Base-by-base conservation (phyloP, 2,329 filamentous ascomycete genomes). In the Coniella lustricola region DNA sequence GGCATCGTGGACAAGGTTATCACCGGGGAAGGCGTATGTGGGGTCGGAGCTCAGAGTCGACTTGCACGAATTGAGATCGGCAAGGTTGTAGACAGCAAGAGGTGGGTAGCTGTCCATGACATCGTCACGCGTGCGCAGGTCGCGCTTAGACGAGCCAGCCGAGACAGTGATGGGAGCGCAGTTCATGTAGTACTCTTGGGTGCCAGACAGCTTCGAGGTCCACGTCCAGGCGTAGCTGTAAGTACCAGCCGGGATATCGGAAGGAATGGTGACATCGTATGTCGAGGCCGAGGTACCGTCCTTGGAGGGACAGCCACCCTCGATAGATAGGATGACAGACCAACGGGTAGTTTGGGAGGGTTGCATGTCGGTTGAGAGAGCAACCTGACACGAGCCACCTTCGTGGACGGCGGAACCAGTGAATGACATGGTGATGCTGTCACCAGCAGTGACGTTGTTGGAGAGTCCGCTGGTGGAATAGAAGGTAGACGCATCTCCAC, bases 161-260 rank as follows among this genome's bases (percentile, higher is more conserved):
- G 33, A 79, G 31, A 97, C 74, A 0, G 73, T 76, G 44, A 95
- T 66, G 0, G 87, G 82, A 0, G 85, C 88, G 58, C 91, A 98
- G 76, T 95, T 94, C 90, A 95, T 95, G 75, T 97, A 96, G 76
- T 95, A 89, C 64, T 97, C 93, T 1, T 90, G 84, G 70, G 95
- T 95, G 3, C 93, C 93, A 8, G 95, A 62, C 50, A 85, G 85
- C 73, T 97, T 97, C 18, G 51, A 53, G 29, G 49, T 53, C 93
- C 93, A 97, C 1, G 89, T 89, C 90, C 90, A 97, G 0, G 88
- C 88, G 3, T 97, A 73, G 0, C 83, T 87, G 31, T 87, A 90
- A 32, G 90, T 77, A 3, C 91, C 93, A 1, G 82, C 70, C 3
- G 83, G 79, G 39, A 96, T 75, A 18, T 82, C 79, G 0, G 74